Evolutionary conservation across 1,284 basidiomycete species (phyloP).

Genomic region (Serendipita sp.): DNA sequence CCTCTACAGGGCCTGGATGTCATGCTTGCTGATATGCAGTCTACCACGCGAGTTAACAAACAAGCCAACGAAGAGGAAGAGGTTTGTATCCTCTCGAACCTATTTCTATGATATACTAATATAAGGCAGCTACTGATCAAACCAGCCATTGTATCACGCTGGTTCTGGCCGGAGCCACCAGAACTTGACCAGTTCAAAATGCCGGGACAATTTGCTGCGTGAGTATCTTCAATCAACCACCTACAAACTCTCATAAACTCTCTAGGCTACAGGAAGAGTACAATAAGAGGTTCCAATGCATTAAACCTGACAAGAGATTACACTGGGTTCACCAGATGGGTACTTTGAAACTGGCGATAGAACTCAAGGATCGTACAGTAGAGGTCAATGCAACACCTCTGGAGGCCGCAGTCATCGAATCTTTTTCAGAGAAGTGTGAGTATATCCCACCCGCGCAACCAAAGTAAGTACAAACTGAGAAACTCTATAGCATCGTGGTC

Average conservation of each 20-base stretch:
- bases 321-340: constrained; percentile 80
- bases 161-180: constrained; percentile 77
- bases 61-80: constrained; percentile 62
- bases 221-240: constrained; percentile 10
- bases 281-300: constrained; percentile 55
- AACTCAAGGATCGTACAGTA: constrained; percentile 65
- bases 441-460: constrained; percentile 9
- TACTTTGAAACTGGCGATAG: constrained; percentile 60
- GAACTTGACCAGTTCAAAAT: constrained; percentile 59
- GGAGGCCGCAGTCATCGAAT: constrained; percentile 78
- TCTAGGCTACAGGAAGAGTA: constrained; percentile 61
- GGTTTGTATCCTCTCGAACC: constrained; percentile 30
- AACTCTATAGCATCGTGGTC: constrained; percentile 47
- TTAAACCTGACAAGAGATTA: constrained; percentile 83
- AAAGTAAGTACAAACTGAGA: constrained; percentile 5
- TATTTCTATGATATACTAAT: not conserved
- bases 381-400: constrained; percentile 69
- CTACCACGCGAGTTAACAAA: constrained; percentile 75
- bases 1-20: constrained; percentile 88
- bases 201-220: constrained; percentile 56
- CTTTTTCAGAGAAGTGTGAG: constrained; percentile 60
- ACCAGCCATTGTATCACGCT: constrained; percentile 77
- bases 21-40: constrained; percentile 90
- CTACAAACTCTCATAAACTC: not conserved
- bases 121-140: constrained; percentile 51